Base-by-base conservation (phyloP, 1,139 yeast species). In the Geotrichum klebahnii region DNA sequence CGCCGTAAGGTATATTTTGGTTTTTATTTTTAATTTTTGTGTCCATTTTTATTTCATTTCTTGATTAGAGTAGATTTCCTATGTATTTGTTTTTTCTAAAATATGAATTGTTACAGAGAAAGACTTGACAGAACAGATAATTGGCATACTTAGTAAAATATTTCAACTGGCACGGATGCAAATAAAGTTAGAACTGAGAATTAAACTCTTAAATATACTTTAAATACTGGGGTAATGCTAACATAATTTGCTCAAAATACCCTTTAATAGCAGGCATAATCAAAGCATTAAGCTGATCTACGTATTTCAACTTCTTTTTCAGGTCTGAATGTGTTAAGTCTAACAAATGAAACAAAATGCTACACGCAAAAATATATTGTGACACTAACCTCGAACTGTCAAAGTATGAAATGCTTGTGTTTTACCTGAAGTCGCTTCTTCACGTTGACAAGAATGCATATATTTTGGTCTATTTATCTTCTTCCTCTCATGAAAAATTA, bases 1-100 rank as follows among this genome's bases (percentile, higher is more conserved):
- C 17, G 22, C 33, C n/a, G 43, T 32, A 12, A 40, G n/a, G 16
- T 40, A 29, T 33, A 35, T 8, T 40, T 40, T 29, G 23, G 6
- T 37, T 9, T 6, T 37, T 40, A 12, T 28, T 40, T 29, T 26
- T 39, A 16, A 17, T 40, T 40, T 40, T 22, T 29, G 36, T 17
- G 22, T 19, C 26, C 14, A 17, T 40, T 29, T 40, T 40, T 16
- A 35, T 35, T 35, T 23, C 16, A 10, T n/a, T 34, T n/a, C 38
- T 34, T 14, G 38, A 34, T 3, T 34, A 34, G 38, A 34, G 19
- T 16, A 14, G 4, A 28, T 28, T 8, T 28, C 12, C 31, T 28
- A 12, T 28, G 12, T 12, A 12, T 28, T 28, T 8, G 8, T 28
- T 8, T 12, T 28, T 8, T 12, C 31, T 28, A 8, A 8, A 28